A percentile compares a stretch with the other conserved stretches of the same genome.
These are phyloP conservation scores for Syzygium syzygioides DNA, from an alignment of 441 rosid species.

Conservation along the genomic window DNA sequence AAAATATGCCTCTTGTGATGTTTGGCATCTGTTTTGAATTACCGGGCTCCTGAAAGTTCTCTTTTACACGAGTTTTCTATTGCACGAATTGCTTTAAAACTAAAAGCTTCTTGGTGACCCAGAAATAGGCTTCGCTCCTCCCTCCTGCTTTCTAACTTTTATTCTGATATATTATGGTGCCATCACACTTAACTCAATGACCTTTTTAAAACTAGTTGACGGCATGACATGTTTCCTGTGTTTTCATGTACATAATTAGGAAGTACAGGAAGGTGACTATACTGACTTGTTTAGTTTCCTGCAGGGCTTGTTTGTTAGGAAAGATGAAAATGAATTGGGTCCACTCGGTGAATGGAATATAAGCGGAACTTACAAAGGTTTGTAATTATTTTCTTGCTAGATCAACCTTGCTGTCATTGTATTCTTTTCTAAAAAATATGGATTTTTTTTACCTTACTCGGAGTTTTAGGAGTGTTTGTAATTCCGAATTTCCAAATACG, in stretches of 20 bases:
- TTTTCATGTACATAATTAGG: neutral
- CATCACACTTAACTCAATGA: neutral
- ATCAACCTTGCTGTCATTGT: neutral
- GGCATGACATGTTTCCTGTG: slow-evolving; percentile 5
- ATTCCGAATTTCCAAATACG: neutral
- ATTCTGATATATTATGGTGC: neutral
- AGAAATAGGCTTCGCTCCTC: neutral
- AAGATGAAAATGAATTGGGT: slow-evolving; percentile 60
- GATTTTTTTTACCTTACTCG: neutral
- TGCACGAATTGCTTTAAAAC: neutral
- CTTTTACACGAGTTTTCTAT: neutral
- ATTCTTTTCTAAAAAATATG: neutral
- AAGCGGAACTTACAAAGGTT: slow-evolving; percentile 97
- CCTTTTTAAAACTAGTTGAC: neutral
- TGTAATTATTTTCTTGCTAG: slow-evolving; percentile 13
- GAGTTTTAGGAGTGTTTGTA: neutral
- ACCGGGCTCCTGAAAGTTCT: neutral
- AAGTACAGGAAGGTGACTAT: neutral
- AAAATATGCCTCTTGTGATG: neutral
- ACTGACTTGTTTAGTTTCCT: slow-evolving; percentile 24
- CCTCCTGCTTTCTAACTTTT: neutral
- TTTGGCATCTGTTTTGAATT: neutral
- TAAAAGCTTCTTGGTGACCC: neutral
- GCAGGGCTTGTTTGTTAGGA: slow-evolving; percentile 77
- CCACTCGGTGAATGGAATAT: slow-evolving; percentile 81